Base-by-base conservation (phyloP, 2,329 filamentous ascomycete species). In the Fusarium brevicatenulatum region DNA sequence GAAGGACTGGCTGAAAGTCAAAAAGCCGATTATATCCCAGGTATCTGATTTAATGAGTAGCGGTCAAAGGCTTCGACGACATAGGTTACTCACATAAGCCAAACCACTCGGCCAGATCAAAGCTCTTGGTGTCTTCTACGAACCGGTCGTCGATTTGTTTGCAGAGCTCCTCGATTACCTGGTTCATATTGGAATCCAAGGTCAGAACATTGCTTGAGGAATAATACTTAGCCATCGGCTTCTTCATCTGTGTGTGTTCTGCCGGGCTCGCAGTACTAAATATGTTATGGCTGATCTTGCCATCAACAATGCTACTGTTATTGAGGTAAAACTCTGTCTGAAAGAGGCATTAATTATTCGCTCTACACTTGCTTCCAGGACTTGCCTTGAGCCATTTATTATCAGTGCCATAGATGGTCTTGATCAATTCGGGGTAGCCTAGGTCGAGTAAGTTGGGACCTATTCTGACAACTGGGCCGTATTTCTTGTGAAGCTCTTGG, bases 11-110 rank as follows among this genome's bases (percentile, higher is more conserved):
- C 82, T 81, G 50, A 84, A 86, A 28, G 82, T 82, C 30, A 84
- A 72, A 40, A 82, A 79, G 34, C 83, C 82, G 56, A 85, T 81
- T 18, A 84, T 81, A 60, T 86, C 84, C 77, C 82, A 84, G 9
- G 81, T 73, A 28, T 72, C 69, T 72, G 19, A 19, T 10, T 19
- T 18, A 11, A 2, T 19, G 36, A 37, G 18, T 10, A 6, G 36
- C 10, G 19, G 36, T 19, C 2, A 37, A 37, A 37, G 5, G 1
- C 19, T 37, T 16, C 18, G 18, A 11, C 10, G 36, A 7, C 9
- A 37, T 10, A 10, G 10, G 10, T 37, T 11, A 47, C 66, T 18
- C 34, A 71, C 68, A 71, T 16, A 55, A 66, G 9, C 57, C 62
- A 18, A 71, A 28, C 58, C 66, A 72, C 21, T 57, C 40, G 6